Base-by-base conservation (phyloP, 257 asterid genomes). In the Oldenlandia corymbosa region DNA sequence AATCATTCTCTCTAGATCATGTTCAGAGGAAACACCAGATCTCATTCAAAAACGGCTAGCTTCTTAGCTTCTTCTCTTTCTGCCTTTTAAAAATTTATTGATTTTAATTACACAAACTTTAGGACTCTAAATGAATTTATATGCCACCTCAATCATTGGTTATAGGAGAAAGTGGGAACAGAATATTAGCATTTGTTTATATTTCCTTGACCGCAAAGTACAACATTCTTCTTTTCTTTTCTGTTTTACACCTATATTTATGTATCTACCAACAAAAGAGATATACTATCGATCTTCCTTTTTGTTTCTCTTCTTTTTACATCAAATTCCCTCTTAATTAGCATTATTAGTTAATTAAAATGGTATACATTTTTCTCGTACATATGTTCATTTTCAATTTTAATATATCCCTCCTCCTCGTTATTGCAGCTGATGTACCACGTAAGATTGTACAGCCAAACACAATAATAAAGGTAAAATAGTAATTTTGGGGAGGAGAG, bases 1-100 rank as follows among this genome's bases (percentile, higher is more conserved):
- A 78, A 84, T 82, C 72, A 86, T 82, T 80, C 73, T 80, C 73
- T 32, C 69, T 49, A 52, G 91, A 87, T 82, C 82, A 76, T 82
- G 75, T 72, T 75, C 62, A 66, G 58, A 63, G 68, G 68, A 63
- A 47, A 47, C 58, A 31, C 21, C 21, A 79, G 83, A 83, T 84
- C 81, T 51, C 67, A 68, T 79, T 79, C 65, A 56, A 62, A 61
- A 66, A 66, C 67, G 67, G 68, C 76, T 71, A 57, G 56, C 62
- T 34, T 30, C 60, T 8, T 4, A 3, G 5, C n/a, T 6, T 7
- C 48, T 24, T 17, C 26, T 43, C 43, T 37, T 7, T 17, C 23
- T 2, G 5, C 61, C 14, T 56, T 56, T 56, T 56, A 10, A 34
- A 34, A 3, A 3, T 28, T 42, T 50, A 23, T 54, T 34, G 39